Percentiles rank a stretch among this genome's conserved stretches.
phyloP scores from a whole-genome alignment of 257 asterid genomes.

The Penstemon eatonii region DNA sequence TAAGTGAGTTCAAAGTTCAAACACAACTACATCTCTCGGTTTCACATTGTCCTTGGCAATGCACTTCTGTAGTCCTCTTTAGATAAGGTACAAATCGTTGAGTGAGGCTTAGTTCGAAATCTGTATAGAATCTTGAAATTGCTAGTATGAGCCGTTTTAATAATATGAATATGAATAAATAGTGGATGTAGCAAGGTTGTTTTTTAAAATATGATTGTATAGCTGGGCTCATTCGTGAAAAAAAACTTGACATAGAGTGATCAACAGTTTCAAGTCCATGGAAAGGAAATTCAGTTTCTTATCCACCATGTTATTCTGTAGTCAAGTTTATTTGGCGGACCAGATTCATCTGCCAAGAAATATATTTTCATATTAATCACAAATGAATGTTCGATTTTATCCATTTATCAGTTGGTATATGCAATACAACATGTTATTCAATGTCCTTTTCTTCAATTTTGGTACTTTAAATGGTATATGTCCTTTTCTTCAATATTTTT shows the following conservation, averaged over 20 bases:
- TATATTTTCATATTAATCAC: background rate
- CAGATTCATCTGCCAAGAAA: background rate
- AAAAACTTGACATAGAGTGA: background rate
- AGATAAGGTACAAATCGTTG: background rate
- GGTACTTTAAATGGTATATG: background rate
- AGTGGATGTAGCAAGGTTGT: background rate
- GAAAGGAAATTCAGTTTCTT: background rate
- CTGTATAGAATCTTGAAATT: background rate
- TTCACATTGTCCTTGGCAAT: background rate
- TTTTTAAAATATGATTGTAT: background rate
- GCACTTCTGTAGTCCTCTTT: background rate
- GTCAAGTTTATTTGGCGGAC: background rate
- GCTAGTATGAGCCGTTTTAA: background rate
- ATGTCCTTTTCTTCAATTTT: slow-evolving; percentile 9
- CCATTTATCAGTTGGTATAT: background rate
- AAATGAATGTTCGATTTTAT: background rate
- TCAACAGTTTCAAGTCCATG: background rate
- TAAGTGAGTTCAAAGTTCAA: too few relatives aligned
- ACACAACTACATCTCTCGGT: too few relatives aligned
- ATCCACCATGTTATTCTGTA: background rate
- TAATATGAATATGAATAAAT: background rate
- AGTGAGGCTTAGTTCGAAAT: background rate
- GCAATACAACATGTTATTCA: background rate
- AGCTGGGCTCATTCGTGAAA: background rate
- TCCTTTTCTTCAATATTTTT: too few relatives aligned